Base-by-base conservation (phyloP, 129 eudicot genomes). In the Apium graveolens region DNA sequence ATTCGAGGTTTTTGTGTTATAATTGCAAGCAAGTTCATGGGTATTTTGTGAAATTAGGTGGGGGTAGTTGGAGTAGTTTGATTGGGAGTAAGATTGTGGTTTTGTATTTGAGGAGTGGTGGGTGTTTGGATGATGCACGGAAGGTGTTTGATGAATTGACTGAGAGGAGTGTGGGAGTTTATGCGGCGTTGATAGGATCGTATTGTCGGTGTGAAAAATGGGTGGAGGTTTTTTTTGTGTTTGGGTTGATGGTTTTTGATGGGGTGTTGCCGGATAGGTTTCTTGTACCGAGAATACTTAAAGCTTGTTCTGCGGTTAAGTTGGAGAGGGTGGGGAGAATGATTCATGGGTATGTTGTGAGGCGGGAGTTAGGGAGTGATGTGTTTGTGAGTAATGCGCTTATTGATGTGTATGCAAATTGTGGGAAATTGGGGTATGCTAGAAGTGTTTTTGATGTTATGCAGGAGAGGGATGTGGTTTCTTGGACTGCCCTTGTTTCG, bases 401-500 rank as follows among this genome's bases (percentile, higher is more conserved):
- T 74, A 78, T 86, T 66, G 85, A 86, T 55, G 51, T 83, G 78
- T 86, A 86, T 69, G 80, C 89, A 11, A 86, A 86, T 62, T 86
- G 86, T 78, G 82, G 86, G 55, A 74, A 79, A 18, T 82, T 86
- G 62, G 74, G 81, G 55, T 77, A 2, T 63, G 75, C 81, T 1
- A 39, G 71, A 65, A 41, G 70, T 55, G 87, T 83, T 42, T 83
- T 86, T 71, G 81, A 78, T 43, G 21, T 66, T 21, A 86, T 86
- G 89, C 81, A 55, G 39, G 71, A 57, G 35, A 80, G 78, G 73
- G 87, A 83, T 37, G 89, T 86, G 37, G 89, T 86, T 32, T 80
- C 89, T 7, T 86, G 89, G 89, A 86, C 89, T 78, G 80, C 83
- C 42, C 84, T 86, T 55, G 79, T 86, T 78, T 84, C 84, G 10